Evolutionary conservation across 768 basidiomycete genomes (phyloP).

Genomic region (Floccularia luteovirens): DNA sequence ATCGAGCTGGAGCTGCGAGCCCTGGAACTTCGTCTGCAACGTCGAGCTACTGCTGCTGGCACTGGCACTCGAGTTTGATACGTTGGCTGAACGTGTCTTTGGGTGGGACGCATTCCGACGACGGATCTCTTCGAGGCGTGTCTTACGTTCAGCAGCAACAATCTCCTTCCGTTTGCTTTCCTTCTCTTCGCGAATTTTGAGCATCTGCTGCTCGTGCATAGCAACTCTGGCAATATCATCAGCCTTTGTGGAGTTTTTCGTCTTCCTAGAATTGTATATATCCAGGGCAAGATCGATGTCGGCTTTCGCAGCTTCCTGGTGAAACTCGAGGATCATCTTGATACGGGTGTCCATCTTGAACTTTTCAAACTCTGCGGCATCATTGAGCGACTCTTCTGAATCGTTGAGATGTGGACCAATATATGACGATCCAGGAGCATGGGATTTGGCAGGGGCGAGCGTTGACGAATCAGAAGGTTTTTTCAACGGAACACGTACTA

Average conservation of each 20-base stretch:
- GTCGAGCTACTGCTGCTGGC: not conserved
- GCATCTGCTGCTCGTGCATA: constrained; percentile 30
- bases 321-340: constrained; percentile 42
- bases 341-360: constrained; percentile 39
- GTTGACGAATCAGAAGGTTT: not conserved
- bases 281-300: constrained; percentile 32
- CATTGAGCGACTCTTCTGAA: constrained; percentile 21
- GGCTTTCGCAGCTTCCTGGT: constrained; percentile 33
- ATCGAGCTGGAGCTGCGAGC: not conserved
- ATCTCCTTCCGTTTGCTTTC: constrained; percentile 39
- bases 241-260: constrained; percentile 19
- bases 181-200: constrained; percentile 33
- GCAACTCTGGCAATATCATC: constrained; percentile 22
- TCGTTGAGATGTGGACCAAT: constrained; percentile 25
- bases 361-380: constrained; percentile 29
- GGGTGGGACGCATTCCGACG: constrained; percentile 9
- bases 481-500: not conserved
- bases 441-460: too few relatives aligned
- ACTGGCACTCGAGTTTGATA: not conserved
- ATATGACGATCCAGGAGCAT: constrained; percentile 25
- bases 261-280: constrained; percentile 26
- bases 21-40: not conserved
- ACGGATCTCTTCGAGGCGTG: constrained; percentile 22
- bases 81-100: constrained; percentile 3
- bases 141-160: constrained; percentile 30